Evolutionary conservation across 306 rosid species (phyloP).

Genomic region (Dalbergia cultrata): DNA sequence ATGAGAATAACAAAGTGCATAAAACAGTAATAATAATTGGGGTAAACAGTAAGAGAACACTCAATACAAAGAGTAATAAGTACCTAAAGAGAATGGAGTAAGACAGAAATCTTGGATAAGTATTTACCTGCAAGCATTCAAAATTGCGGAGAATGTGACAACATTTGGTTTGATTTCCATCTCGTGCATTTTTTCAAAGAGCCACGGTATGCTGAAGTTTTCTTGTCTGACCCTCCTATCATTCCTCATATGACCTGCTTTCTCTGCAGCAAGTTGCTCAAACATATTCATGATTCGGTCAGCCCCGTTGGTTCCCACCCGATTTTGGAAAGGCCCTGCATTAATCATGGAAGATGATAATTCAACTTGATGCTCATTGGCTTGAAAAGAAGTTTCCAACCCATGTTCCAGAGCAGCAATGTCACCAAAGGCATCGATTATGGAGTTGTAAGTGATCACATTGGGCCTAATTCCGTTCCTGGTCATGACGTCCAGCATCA

Average conservation of each 20-base stretch:
- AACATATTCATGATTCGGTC: conserved; percentile 53
- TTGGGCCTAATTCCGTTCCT: conserved; percentile 83
- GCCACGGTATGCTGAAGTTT: conserved; percentile 53
- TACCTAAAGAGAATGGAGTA: conserved; percentile 1
- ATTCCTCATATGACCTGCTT: conserved; percentile 57
- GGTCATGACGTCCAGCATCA: conserved; percentile 93
- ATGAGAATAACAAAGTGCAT: conserved; percentile 17
- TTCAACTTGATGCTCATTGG: conserved; percentile 18
- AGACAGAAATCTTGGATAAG: conserved; percentile 6
- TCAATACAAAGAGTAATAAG: conserved; percentile 6
- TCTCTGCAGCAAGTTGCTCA: conserved; percentile 68
- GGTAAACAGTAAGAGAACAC: not conserved
- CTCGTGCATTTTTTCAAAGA: conserved; percentile 75
- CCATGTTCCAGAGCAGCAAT: conserved; percentile 50
- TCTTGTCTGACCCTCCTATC: conserved; percentile 47
- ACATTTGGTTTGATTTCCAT: conserved; percentile 58
- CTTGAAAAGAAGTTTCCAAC: conserved; percentile 40
- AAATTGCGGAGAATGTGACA: conserved; percentile 81
- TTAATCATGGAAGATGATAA: conserved; percentile 40
- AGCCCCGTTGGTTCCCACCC: conserved; percentile 15
- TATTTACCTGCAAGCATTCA: conserved; percentile 94
- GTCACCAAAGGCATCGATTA: conserved; percentile 77
- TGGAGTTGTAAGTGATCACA: conserved; percentile 90
- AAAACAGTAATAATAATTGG: not conserved
- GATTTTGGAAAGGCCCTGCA: conserved; percentile 26